Evolutionary conservation across 208 protist genomes (phyloP), one percentile per base, ranked within the genome.

Genomic region (Acanthamoeba healyi): DNA sequence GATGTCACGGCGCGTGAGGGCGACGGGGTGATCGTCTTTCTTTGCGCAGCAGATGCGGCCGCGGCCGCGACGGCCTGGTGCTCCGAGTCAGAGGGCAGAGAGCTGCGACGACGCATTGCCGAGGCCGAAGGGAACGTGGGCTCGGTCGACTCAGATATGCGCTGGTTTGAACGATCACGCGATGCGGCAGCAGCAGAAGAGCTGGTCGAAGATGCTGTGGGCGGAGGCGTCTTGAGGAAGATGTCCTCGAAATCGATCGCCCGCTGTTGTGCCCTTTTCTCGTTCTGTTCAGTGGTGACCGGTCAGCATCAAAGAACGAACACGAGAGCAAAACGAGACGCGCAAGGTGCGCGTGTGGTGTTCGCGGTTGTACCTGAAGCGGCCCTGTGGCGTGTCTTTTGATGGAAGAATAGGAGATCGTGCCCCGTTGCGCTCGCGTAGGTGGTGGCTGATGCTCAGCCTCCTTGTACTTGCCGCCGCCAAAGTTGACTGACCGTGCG

Each of bases 171-270:
- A 26, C 32, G 40, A 9, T n/a, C 44, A 5, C n/a, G 74, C 22
- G 74, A 74, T 38, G 56, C 24, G 9, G 56, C 17, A 15, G 56
- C 14, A 32, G 49, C 6, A 6, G 49, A 54, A 6, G 49, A 54
- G 10, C 10, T 54, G 49, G 49, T 19, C 10, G 56, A 63, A 24
- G 56, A 32, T 9, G 32, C 9, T 22, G 29, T 42, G 1, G 67
- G n/a, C 14, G 65, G n/a, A 10, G 36, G 29, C 10, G 29, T 42
- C 67, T 84, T 84, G 24, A 84, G 24, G 29, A 84, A 84, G n/a
- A 84, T 84, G 74, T 84, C 74, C 9, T 84, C 74, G 12, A 42
- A 84, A 54, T 84, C 74, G 36, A 84, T 84, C 22, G 74, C 12
- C 10, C 42, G 74, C 40, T 74, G 15, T 7, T 29, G 56, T 7